Evolutionary conservation across 768 basidiomycete genomes (phyloP), one percentile per base, ranked within the genome.

Genomic region (Gyrodon lividus): DNA sequence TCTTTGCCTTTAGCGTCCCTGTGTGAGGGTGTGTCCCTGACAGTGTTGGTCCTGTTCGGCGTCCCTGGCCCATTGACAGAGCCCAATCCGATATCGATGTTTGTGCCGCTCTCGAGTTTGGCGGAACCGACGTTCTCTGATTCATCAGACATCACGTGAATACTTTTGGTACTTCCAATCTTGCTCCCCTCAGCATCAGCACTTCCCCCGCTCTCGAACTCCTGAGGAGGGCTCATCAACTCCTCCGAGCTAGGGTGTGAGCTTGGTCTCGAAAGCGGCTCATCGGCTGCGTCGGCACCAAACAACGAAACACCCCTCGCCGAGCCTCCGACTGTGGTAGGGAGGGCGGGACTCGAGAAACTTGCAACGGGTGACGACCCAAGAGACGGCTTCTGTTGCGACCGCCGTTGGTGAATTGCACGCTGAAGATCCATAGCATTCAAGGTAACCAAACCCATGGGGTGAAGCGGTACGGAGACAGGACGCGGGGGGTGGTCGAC

Each of bases 401-500:
- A 19, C 16, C 54, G 37, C 13, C 22, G 45, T 19, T 37, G 43
- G 34, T 38, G 47, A 33, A 22, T 24, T 2, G 38, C n/a, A 26
- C 23, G 51, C 43, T 46, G 54, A 34, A 24, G 31, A 24, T 9
- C 20, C 16, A 16, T 7, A 16, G 24, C 39, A n/a, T 22, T 55
- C 10, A 48, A 41, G 41, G 20, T 26, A 30, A n/a, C n/a, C n/a
- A 33, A 39, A 31, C 33, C 30, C n/a, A 42, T 23, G 9, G 50
- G 46, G 23, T 58, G 62, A 41, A 56, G 51, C 8, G 66, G 60
- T 5, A 50, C 56, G 17, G 60, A 66, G 31, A 50, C 41, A 14
- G 60, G 24, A 43, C 60, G 64, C 6, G 54, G 39, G 4, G 60
- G 62, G 33, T 22, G 40, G 30, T 69, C 69, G 30, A 64, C 28